Percentiles rank a stretch among this genome's conserved stretches.
These are phyloP conservation scores for Clarireedia homoeocarpa DNA, from an alignment of 2,329 filamentous ascomycete genomes.

Conservation along the genomic window DNA sequence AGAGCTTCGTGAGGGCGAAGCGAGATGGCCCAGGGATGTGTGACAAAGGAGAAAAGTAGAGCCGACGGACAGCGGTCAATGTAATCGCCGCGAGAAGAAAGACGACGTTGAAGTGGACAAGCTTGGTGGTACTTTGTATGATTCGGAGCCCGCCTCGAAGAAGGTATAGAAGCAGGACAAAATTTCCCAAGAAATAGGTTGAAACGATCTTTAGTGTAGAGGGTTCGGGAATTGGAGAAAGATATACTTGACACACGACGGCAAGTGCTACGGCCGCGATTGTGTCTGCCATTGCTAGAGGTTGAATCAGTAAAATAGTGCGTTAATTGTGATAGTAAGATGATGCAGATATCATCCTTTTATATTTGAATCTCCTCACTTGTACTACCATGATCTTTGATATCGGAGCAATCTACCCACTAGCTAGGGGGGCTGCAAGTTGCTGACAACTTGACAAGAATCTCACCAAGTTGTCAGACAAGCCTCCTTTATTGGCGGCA, in stretches of 20 bases:
- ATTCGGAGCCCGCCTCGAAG: neutral
- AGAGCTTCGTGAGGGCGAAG: slow-evolving; percentile 21
- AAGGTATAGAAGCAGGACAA: neutral
- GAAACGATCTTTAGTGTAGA: neutral
- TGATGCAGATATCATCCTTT: neutral
- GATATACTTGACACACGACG: neutral
- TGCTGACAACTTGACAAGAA: no score
- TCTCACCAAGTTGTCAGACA: no score
- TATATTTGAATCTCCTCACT: no score
- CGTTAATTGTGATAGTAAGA: neutral
- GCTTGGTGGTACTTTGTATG: neutral
- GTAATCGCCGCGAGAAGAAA: slow-evolving; percentile 7
- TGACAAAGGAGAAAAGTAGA: slow-evolving; percentile 16
- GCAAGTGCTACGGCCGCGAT: neutral
- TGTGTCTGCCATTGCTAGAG: neutral
- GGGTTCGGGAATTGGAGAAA: neutral
- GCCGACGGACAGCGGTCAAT: slow-evolving; percentile 13
- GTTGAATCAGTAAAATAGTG: neutral
- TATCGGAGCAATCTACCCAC: no score
- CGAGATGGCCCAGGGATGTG: slow-evolving; percentile 22
- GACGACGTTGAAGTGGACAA: neutral
- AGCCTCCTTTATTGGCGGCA: no score
- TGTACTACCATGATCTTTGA: no score
- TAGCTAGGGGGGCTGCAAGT: no score
- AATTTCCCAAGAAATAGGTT: neutral